These are phyloP conservation scores for Aspergillus indologenus DNA, from an alignment of 495 filamentous ascomycete species.

Conservation along the genomic window DNA sequence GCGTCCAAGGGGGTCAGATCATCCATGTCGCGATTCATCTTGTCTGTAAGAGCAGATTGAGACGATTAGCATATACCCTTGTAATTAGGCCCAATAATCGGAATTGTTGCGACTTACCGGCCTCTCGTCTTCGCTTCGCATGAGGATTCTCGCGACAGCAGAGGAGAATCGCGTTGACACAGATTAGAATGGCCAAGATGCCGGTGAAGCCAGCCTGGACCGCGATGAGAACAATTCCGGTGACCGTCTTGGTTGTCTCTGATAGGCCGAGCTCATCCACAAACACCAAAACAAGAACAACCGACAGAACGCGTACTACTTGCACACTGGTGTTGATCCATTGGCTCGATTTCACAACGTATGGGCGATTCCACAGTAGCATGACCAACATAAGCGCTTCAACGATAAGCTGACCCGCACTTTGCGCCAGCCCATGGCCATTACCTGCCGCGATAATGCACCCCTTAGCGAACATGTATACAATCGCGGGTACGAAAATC, in stretches of 20 bases:
- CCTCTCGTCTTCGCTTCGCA: slow-evolving; percentile 76
- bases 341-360: slow-evolving; percentile 77
- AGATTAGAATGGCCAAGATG: slow-evolving; percentile 82
- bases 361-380: slow-evolving; percentile 81
- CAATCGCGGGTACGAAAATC: slow-evolving; percentile 86
- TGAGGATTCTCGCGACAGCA: slow-evolving; percentile 89
- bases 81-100: background rate
- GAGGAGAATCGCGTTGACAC: slow-evolving; percentile 79
- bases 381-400: slow-evolving; percentile 69
- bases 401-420: slow-evolving; percentile 72
- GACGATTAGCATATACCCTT: background rate
- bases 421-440: slow-evolving; percentile 81
- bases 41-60: slow-evolving; percentile 52
- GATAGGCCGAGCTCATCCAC: slow-evolving; percentile 88
- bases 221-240: slow-evolving; percentile 83
- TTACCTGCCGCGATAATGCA: slow-evolving; percentile 82
- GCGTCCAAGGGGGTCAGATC: slow-evolving; percentile 86
- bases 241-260: slow-evolving; percentile 93
- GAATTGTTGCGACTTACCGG: slow-evolving; percentile 55
- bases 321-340: slow-evolving; percentile 94
- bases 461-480: slow-evolving; percentile 92
- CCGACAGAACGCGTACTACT: slow-evolving; percentile 87
- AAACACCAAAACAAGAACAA: slow-evolving; percentile 86
- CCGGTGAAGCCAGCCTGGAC: slow-evolving; percentile 83
- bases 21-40: slow-evolving; percentile 77